phyloP scores from a whole-genome alignment of 2,329 filamentous ascomycete genomes.

The Arthroderma sp. region DNA sequence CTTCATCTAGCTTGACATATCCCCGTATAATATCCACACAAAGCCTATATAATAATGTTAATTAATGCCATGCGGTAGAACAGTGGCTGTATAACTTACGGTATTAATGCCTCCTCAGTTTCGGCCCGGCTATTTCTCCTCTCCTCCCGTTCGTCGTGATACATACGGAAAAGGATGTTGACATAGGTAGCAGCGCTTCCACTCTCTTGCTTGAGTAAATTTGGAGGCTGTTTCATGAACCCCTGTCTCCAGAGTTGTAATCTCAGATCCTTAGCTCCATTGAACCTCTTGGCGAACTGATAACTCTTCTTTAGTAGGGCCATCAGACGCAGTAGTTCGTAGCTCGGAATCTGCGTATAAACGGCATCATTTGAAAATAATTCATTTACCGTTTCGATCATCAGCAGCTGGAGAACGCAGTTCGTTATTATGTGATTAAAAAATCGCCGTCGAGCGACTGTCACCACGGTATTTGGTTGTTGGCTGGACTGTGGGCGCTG shows the following conservation, averaged over 20 bases:
- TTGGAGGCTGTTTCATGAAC: conserved; percentile 99
- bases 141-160: conserved; percentile 75
- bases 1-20: conserved; percentile 79
- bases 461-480: conserved; percentile 83
- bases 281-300: conserved; percentile 93
- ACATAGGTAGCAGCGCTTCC: conserved; percentile 91
- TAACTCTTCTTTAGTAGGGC: conserved; percentile 87
- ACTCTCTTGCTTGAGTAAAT: conserved; percentile 91
- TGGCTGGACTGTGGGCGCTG: conserved; percentile 70
- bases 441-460: conserved; percentile 80
- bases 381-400: conserved; percentile 99
- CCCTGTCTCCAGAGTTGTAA: conserved; percentile 93
- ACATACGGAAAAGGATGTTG: conserved; percentile 93
- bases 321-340: conserved; percentile 85
- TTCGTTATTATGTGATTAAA: conserved; percentile 99
- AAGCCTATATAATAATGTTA: conserved; percentile 36
- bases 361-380: conserved; percentile 95
- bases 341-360: conserved; percentile 81
- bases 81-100: conserved; percentile 34
- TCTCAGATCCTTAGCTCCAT: conserved; percentile 88
- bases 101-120: conserved; percentile 83
- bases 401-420: conserved; percentile 90
- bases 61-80: conserved; percentile 2
- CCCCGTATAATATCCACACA: conserved; percentile 86
- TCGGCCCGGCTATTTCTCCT: conserved; percentile 64